These are phyloP conservation scores for Aspergillus asperescens DNA, from an alignment of 495 filamentous ascomycete species.

Conservation along the genomic window DNA sequence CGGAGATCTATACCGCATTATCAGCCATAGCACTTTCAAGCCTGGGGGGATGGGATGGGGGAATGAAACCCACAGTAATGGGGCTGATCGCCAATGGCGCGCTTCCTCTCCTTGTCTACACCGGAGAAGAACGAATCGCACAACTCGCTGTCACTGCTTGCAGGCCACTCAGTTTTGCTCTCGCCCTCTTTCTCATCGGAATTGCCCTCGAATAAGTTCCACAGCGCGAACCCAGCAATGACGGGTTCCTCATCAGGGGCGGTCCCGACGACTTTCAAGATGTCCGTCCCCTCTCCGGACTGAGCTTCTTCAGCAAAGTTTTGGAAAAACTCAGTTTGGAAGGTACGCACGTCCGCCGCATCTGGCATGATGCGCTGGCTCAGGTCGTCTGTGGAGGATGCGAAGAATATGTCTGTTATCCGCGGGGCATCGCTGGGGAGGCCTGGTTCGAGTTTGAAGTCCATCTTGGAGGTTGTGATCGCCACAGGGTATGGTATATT, in stretches of 20 bases:
- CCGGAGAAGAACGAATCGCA: constrained; percentile 6
- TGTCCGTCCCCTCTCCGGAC: not conserved
- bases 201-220: not conserved
- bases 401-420: constrained; percentile 4
- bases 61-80: constrained; percentile 8
- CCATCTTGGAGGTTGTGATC: not conserved
- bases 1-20: constrained; percentile 3
- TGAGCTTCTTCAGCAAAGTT: not conserved
- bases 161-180: not conserved
- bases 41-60: not conserved
- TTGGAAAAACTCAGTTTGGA: not conserved
- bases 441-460: constrained; percentile 5
- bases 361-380: constrained; percentile 9
- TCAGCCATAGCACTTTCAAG: not conserved
- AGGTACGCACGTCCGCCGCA: constrained; percentile 4
- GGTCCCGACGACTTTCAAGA: constrained; percentile 6
- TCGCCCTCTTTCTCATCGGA: not conserved
- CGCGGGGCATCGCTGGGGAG: not conserved
- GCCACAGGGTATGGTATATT: too few species aligned
- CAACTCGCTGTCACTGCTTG: constrained; percentile 4
- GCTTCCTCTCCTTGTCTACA: not conserved
- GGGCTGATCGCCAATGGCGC: constrained; percentile 1
- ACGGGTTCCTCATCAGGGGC: not conserved
- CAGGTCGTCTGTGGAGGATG: constrained; percentile 5
- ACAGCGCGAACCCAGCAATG: constrained; percentile 11